Conservation (phyloP, 805 yeast genomes). For the Kodamaea restingae region DNA sequence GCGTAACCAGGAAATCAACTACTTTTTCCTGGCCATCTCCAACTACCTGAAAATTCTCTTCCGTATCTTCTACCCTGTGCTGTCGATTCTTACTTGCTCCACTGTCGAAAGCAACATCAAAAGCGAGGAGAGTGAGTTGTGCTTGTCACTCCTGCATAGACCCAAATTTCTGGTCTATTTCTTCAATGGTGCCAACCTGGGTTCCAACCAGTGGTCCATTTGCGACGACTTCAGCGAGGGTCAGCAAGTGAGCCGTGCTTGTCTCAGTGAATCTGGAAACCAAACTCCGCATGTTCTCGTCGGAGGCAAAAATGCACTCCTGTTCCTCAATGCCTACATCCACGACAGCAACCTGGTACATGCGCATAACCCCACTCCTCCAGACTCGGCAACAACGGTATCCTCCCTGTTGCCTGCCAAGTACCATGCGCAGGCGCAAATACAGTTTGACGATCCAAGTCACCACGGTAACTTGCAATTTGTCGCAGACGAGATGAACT, state of each 20-base stretch:
- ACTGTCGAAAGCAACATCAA: conserved; percentile 45
- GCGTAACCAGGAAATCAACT: conserved; percentile 68
- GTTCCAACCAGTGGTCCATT: conserved; percentile 68
- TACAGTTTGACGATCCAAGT: conserved; percentile 7
- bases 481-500: conserved; percentile 12
- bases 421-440: conserved; percentile 8
- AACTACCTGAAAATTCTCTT: conserved; percentile 65
- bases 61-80: conserved; percentile 67
- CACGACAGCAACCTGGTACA: conserved; percentile 33
- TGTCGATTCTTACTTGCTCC: conserved; percentile 56
- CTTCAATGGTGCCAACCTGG: conserved; percentile 48
- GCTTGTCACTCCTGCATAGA: conserved; percentile 49
- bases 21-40: conserved; percentile 72
- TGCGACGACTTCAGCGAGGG: conserved; percentile 85
- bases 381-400: conserved; percentile 4
- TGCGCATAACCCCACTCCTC: conserved; percentile 8
- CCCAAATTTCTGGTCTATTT: conserved; percentile 81
- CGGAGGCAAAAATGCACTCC: conserved; percentile 50
- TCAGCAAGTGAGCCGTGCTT: conserved; percentile 72
- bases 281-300: conserved; percentile 65
- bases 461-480: conserved; percentile 10
- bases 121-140: conserved; percentile 43
- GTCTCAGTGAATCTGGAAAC: conserved; percentile 52
- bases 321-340: conserved; percentile 52
- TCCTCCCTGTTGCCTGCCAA: conserved; percentile 3